phyloP scores from a whole-genome alignment of 345 rosid genomes.

The Firmiana major region DNA sequence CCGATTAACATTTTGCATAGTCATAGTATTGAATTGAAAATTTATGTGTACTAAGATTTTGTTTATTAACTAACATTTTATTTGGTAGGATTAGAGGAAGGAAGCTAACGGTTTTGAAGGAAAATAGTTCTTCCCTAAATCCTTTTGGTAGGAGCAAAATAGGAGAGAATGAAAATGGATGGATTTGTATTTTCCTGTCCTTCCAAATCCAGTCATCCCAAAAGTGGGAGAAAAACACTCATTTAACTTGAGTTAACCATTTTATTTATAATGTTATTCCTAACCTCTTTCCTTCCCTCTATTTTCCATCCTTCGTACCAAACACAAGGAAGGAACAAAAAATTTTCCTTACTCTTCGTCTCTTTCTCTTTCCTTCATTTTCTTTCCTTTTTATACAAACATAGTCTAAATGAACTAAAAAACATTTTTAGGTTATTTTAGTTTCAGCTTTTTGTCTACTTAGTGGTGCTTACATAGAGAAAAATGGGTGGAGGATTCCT shows the following conservation, averaged over 20 bases:
- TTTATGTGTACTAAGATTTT: neutral
- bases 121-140: no score
- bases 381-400: no score
- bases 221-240: neutral
- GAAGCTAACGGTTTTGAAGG: neutral
- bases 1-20: neutral
- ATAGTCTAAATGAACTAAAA: neutral
- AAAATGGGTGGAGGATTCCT: neutral
- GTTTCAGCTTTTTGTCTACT: neutral
- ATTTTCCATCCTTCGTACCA: no score
- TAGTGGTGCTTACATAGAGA: neutral
- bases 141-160: no score
- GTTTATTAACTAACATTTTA: neutral
- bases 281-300: neutral
- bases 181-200: neutral
- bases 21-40: neutral
- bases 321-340: no score
- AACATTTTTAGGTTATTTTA: neutral
- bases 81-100: neutral
- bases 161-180: neutral
- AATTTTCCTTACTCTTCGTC: no score
- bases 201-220: neutral
- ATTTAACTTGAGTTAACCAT: neutral
- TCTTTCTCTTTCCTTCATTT: no score
- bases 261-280: neutral